Conservation (phyloP, 345 rosid genomes). For the Hibiscus mutabilis region DNA sequence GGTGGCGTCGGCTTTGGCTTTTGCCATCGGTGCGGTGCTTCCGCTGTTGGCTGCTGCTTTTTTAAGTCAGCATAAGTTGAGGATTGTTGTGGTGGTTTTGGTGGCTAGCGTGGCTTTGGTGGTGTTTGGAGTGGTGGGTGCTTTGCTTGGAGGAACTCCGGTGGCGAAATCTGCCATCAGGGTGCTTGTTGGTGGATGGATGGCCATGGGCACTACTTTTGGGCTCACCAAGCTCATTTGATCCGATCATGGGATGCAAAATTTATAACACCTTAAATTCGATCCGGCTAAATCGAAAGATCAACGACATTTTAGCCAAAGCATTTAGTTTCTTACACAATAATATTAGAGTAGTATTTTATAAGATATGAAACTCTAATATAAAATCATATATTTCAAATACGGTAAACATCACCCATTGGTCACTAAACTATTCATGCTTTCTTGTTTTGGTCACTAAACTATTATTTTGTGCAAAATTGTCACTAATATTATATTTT, state of each 20-base stretch:
- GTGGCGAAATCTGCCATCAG: slow-evolving; percentile 42
- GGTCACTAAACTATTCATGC: too few species aligned
- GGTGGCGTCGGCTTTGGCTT: slow-evolving; percentile 78
- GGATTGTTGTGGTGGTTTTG: slow-evolving; percentile 48
- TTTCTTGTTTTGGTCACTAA: too few species aligned
- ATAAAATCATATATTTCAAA: too few species aligned
- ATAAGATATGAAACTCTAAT: too few species aligned
- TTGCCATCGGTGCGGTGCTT: slow-evolving; percentile 71
- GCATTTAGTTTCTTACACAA: too few species aligned
- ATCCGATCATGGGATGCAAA: slow-evolving; percentile 43
- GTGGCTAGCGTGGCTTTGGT: slow-evolving; percentile 60
- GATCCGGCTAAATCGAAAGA: too few species aligned
- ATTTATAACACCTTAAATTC: too few species aligned
- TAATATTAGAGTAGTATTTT: too few species aligned
- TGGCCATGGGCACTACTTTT: slow-evolving; percentile 87
- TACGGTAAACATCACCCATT: too few species aligned
- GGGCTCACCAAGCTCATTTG: slow-evolving; percentile 83
- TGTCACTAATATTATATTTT: too few species aligned
- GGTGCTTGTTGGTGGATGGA: slow-evolving; percentile 76
- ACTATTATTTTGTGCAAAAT: too few species aligned
- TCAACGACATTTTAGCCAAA: too few species aligned
- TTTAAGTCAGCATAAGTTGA: slow-evolving; percentile 48
- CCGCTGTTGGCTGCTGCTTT: slow-evolving; percentile 81
- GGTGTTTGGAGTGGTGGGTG: slow-evolving; percentile 74
- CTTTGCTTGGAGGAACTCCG: slow-evolving; percentile 66